These are phyloP conservation scores for Stellera chamaejasme DNA, from an alignment of 345 rosid genomes.

Conservation along the genomic window DNA sequence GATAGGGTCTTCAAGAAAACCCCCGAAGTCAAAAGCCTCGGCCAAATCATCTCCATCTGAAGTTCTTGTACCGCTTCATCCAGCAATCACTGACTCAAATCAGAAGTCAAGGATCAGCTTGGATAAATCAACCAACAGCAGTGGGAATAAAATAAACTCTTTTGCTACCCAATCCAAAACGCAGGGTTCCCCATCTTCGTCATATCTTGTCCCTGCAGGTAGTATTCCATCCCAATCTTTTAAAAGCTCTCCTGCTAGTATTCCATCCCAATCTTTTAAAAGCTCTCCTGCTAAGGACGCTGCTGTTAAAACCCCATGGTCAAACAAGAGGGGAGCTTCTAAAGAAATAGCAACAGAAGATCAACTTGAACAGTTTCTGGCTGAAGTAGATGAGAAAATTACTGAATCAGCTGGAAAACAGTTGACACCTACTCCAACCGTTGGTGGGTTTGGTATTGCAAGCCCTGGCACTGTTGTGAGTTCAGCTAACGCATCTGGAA, in stretches of 20 bases:
- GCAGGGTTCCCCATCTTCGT: slow-evolving; percentile 56
- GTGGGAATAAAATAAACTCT: slow-evolving; percentile 40
- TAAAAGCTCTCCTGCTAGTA: slow-evolving; percentile 47
- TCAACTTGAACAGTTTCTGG: slow-evolving; percentile 81
- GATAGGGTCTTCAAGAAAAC: slow-evolving; percentile 45
- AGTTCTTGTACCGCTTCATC: slow-evolving; percentile 84
- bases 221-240: too few relatives aligned
- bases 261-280: slow-evolving; percentile 47
- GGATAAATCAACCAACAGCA: slow-evolving; percentile 40
- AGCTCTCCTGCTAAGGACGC: slow-evolving; percentile 57
- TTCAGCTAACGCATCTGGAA: slow-evolving; percentile 73
- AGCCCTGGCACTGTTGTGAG: slow-evolving; percentile 64
- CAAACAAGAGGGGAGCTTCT: slow-evolving; percentile 40
- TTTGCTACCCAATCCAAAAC: slow-evolving; percentile 51
- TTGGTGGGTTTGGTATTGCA: slow-evolving; percentile 49
- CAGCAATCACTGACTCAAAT: slow-evolving; percentile 38
- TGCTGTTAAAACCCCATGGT: slow-evolving; percentile 73
- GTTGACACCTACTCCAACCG: slow-evolving; percentile 72
- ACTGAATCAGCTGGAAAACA: slow-evolving; percentile 68
- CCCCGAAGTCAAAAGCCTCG: slow-evolving; percentile 50
- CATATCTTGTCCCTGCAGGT: slow-evolving; percentile 54
- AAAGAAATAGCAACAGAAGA: slow-evolving; percentile 82
- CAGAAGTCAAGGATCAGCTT: slow-evolving; percentile 37
- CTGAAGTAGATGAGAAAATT: slow-evolving; percentile 69
- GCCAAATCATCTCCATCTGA: slow-evolving; percentile 33